Evolutionary conservation across 176 grass and related monocot species (phyloP), one percentile per base, ranked within the genome.

Genomic region (Paspalum vaginatum): DNA sequence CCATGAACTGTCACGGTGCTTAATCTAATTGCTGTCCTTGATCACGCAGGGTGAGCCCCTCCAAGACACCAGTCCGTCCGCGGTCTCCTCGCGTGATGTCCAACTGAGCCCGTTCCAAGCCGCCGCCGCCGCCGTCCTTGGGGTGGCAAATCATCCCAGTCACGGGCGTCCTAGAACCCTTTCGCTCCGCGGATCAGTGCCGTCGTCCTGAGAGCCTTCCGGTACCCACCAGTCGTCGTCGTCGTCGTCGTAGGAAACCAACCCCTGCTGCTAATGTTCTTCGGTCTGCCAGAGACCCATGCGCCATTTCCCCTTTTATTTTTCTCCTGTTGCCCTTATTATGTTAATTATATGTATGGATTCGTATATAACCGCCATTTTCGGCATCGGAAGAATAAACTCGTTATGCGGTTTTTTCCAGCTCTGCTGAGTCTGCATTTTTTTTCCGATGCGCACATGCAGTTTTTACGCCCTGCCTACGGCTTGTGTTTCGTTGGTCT

Each of bases 51-150:
- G 91, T 97, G 89, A 97, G 94, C 70, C 94, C 94, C 72, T 97
- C 94, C 1, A 97, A 97, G 89, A 97, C 94, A 51, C 94, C 94
- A 0, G 91, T 97, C 65, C 91, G 89, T 76, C 89, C 91, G 41
- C 89, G 89, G 5, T 83, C 90, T 24, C 85, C 94, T 77, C 85
- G 89, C 49, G 82, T 70, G 18, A 69, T 90, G 64, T 87, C 86
- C 27, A 84, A 90, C 76, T 90, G 79, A 97, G 21, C 50, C 61
- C 8, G 15, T 11, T 56, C 12, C 27, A 53, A 78, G 20, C 65
- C 18, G 3, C 32, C 7, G 20, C 65, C 18, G 3, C 32, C 7
- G 27, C 40, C 26, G 26, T 27, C 37, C 40, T 75, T 22, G 32
- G 48, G 41, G 45, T 71, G 72, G 64, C 56, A 38, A 67, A 56